These are phyloP conservation scores for Periconia sp. DNA, from an alignment of 2,329 filamentous ascomycete genomes.

Conservation along the genomic window DNA sequence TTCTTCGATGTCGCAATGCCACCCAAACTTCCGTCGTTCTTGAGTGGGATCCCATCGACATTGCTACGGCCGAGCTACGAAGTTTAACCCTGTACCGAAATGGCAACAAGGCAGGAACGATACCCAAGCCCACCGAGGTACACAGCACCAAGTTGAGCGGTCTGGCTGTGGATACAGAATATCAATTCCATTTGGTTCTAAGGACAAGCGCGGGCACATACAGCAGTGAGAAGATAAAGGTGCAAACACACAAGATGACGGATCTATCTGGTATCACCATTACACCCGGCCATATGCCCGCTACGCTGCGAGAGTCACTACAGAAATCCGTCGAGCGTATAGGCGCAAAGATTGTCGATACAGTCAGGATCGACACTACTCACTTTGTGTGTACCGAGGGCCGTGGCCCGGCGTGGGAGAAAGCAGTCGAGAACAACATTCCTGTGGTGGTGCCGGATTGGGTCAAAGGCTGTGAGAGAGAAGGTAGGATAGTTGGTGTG, in stretches of 20 bases:
- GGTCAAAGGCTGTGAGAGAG: slow-evolving; percentile 94
- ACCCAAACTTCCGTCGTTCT: slow-evolving; percentile 98
- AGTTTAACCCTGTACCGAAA: slow-evolving; percentile 92
- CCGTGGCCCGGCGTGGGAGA: slow-evolving; percentile 87
- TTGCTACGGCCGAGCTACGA: slow-evolving; percentile 88
- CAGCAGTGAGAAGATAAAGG: slow-evolving; percentile 77
- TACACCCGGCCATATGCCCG: slow-evolving; percentile 82
- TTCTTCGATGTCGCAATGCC: slow-evolving; percentile 90
- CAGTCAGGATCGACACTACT: slow-evolving; percentile 93
- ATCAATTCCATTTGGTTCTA: slow-evolving; percentile 89
- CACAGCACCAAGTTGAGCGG: slow-evolving; percentile 96
- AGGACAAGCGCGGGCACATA: slow-evolving; percentile 88
- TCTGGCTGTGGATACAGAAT: slow-evolving; percentile 93
- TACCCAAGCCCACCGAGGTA: slow-evolving; percentile 83
- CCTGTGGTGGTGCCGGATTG: slow-evolving; percentile 96
- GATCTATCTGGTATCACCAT: slow-evolving; percentile 94
- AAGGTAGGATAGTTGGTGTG: slow-evolving; percentile 89
- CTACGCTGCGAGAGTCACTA: slow-evolving; percentile 71
- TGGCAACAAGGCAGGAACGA: slow-evolving; percentile 93
- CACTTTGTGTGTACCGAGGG: slow-evolving; percentile 98
- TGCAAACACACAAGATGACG: slow-evolving; percentile 98
- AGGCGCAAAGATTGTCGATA: slow-evolving; percentile 87
- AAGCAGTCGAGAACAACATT: slow-evolving; percentile 96
- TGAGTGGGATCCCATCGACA: slow-evolving; percentile 93
- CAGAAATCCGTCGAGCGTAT: slow-evolving; percentile 79